Conservation (phyloP, 768 basidiomycete genomes). For the Amanita fuliginea region DNA sequence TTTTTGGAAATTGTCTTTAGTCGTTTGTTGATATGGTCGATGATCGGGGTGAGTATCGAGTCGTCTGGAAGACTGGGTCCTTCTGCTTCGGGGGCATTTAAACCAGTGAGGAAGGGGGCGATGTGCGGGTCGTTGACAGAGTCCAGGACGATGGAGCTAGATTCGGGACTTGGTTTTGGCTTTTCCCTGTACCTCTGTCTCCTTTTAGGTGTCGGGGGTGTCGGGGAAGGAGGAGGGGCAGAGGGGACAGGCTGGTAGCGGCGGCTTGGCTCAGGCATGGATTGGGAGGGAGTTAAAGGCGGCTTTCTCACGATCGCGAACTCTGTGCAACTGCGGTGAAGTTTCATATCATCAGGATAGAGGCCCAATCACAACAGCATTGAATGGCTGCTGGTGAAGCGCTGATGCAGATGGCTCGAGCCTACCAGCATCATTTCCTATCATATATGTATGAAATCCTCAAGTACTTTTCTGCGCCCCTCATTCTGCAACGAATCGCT, state of each 20-base stretch:
- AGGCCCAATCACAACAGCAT: too few species aligned
- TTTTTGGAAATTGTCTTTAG: constrained; percentile 73
- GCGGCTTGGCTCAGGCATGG: constrained; percentile 22
- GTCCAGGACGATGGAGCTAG: background rate
- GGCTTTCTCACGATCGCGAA: constrained; percentile 4
- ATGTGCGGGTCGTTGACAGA: constrained; percentile 24
- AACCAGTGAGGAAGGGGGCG: constrained; percentile 28
- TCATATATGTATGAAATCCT: too few species aligned
- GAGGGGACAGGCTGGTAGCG: constrained; percentile 58
- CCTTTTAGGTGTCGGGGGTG: constrained; percentile 59
- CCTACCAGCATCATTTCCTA: too few species aligned
- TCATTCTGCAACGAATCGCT: too few species aligned
- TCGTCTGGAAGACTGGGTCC: constrained; percentile 36
- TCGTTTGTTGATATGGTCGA: constrained; percentile 73
- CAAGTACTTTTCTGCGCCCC: too few species aligned
- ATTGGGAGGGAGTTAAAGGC: background rate
- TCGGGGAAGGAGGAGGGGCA: constrained; percentile 53
- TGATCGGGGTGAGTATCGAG: constrained; percentile 52
- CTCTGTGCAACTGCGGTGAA: too few species aligned
- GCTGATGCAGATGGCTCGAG: too few species aligned
- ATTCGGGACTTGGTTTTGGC: constrained; percentile 31
- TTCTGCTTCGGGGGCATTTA: constrained; percentile 32
- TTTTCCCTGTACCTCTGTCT: constrained; percentile 49
- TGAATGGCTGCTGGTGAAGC: too few species aligned
- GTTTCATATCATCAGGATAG: too few species aligned